Conservation (phyloP, 1,284 basidiomycete genomes). For the Ceratobasidium sp. region DNA sequence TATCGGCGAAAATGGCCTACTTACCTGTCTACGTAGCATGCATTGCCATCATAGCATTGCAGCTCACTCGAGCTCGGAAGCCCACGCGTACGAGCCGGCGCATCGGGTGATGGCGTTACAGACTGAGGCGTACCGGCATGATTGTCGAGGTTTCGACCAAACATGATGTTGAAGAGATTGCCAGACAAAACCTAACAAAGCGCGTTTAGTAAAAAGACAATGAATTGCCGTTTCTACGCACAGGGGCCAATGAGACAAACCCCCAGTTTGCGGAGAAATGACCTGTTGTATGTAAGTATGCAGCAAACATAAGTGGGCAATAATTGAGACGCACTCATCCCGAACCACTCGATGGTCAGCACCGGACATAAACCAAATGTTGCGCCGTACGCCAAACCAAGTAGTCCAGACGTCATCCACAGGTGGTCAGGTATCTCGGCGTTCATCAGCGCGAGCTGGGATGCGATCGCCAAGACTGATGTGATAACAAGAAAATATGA, state of each 20-base stretch:
- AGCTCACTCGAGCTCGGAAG: slow-evolving; percentile 31
- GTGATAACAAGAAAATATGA: slow-evolving; percentile 75
- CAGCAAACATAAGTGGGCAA: slow-evolving; percentile 21
- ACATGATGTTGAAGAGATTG: slow-evolving; percentile 84
- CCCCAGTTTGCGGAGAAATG: slow-evolving; percentile 89
- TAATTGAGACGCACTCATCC: slow-evolving; percentile 61
- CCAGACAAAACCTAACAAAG: slow-evolving; percentile 59
- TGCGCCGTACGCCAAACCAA: slow-evolving; percentile 79
- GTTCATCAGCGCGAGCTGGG: slow-evolving; percentile 65
- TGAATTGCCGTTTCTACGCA: slow-evolving; percentile 46
- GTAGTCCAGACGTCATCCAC: slow-evolving; percentile 75
- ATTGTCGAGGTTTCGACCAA: slow-evolving; percentile 79
- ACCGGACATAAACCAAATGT: slow-evolving; percentile 80
- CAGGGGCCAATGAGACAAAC: slow-evolving; percentile 74
- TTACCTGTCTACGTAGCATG: slow-evolving; percentile 41
- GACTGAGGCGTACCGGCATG: slow-evolving; percentile 54
- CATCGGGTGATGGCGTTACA: neutral
- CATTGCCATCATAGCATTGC: slow-evolving; percentile 38
- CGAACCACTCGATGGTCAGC: slow-evolving; percentile 86
- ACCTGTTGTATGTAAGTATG: slow-evolving; percentile 48
- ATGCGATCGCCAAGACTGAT: slow-evolving; percentile 68
- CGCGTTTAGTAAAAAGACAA: neutral
- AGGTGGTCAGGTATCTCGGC: slow-evolving; percentile 68
- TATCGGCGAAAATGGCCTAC: neutral
- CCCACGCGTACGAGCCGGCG: slow-evolving; percentile 14